A percentile compares a stretch with the other conserved stretches of the same genome.
Conservation (phyloP, 805 yeast genomes). For the Metschnikowia peoriensis region DNA sequence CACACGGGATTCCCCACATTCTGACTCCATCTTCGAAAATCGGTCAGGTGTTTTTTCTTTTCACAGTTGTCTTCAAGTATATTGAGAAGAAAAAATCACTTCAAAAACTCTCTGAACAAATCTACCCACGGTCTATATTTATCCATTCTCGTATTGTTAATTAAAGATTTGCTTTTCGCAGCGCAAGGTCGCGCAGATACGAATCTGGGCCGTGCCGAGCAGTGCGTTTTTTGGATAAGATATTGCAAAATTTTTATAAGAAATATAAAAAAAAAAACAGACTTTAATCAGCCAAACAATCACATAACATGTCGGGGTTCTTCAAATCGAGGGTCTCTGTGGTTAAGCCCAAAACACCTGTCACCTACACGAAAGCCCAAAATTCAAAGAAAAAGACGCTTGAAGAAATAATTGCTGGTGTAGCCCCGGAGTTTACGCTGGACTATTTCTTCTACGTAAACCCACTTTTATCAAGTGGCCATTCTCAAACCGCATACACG, state of each 20-base stretch:
- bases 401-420: constrained; percentile 31
- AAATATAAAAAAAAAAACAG: no score
- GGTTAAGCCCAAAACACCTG: constrained; percentile 11
- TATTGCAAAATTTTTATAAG: no score
- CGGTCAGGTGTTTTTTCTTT: no score
- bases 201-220: not conserved
- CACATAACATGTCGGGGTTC: constrained; percentile 8
- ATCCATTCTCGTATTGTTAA: no score
- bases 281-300: not conserved
- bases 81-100: no score
- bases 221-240: not conserved
- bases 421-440: constrained; percentile 39
- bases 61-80: no score
- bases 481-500: constrained; percentile 49
- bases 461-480: constrained; percentile 49
- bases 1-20: no score
- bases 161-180: no score
- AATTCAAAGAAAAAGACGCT: not conserved
- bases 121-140: no score
- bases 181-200: no score
- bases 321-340: constrained; percentile 15
- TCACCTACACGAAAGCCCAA: constrained; percentile 1
- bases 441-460: constrained; percentile 41
- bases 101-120: no score
- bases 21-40: no score